Evolutionary conservation across 2,329 filamentous ascomycete species (phyloP).

Genomic region (Botrytis paeoniae): DNA sequence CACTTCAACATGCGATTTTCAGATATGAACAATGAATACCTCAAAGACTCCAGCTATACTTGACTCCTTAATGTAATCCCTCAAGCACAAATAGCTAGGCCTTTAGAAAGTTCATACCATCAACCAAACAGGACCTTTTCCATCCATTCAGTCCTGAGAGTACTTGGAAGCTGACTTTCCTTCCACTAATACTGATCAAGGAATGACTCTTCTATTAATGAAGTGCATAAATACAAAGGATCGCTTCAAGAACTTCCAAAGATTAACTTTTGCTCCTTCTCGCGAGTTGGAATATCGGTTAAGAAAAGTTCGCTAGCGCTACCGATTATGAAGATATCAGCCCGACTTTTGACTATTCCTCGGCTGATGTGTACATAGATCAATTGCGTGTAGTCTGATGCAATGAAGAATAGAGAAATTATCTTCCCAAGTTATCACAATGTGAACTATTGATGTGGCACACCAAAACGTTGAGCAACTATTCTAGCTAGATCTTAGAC

Average conservation of each 20-base stretch:
- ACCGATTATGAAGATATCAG: not conserved
- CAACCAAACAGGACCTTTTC: not conserved
- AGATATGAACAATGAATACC: not conserved
- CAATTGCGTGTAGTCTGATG: not conserved
- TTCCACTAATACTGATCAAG: not conserved
- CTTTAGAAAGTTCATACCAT: not conserved
- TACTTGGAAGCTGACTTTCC: not conserved
- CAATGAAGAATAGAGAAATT: not conserved
- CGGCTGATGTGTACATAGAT: not conserved
- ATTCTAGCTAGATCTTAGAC: not conserved
- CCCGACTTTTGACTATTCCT: accelerated
- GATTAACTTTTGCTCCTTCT: not conserved
- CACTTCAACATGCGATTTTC: not conserved
- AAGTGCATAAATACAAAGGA: not conserved
- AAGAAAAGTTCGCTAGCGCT: not conserved
- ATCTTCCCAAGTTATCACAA: accelerated
- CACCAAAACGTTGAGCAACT: not conserved
- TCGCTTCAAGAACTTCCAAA: no score
- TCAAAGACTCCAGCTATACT: not conserved
- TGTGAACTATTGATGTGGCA: not conserved
- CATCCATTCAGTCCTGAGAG: accelerated
- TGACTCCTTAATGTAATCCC: not conserved
- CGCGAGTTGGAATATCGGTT: not conserved
- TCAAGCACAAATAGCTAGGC: not conserved
- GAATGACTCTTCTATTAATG: not conserved